A percentile compares a stretch with the other conserved stretches of the same genome.
Conservation (phyloP, 1,284 basidiomycete species). For the Puccinia sorghi region DNA sequence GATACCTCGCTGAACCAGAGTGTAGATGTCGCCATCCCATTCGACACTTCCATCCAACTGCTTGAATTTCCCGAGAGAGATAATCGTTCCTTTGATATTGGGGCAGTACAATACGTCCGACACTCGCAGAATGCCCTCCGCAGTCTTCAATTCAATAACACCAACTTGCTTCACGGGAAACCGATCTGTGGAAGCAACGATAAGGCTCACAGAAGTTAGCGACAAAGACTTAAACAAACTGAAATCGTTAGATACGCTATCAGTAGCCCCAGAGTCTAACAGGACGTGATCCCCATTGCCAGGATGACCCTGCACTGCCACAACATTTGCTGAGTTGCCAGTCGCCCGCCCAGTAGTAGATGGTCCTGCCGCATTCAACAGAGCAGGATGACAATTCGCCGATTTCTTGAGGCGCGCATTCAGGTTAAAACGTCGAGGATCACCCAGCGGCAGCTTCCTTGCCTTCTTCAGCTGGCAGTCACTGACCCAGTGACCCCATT, state of each 20-base stretch:
- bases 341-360: background rate
- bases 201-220: background rate
- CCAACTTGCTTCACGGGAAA: too few relatives aligned
- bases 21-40: background rate
- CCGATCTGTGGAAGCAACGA: constrained; percentile 2
- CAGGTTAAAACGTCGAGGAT: background rate
- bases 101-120: too few relatives aligned
- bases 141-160: too few relatives aligned
- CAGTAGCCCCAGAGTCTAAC: constrained; percentile 7
- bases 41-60: background rate
- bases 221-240: background rate
- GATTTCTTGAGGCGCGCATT: background rate
- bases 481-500: constrained; percentile 3
- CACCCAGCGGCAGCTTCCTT: background rate
- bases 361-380: background rate
- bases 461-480: background rate
- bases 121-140: too few relatives aligned
- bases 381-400: background rate
- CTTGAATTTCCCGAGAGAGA: background rate
- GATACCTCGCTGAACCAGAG: background rate
- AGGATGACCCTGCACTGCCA: background rate
- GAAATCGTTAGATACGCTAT: constrained; percentile 10
- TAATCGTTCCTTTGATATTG: constrained; percentile 10
- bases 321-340: background rate
- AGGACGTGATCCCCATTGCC: background rate